Evolutionary conservation across 2,329 filamentous ascomycete genomes (phyloP).

Genomic region (Phyllosticta citrichinensis): DNA sequence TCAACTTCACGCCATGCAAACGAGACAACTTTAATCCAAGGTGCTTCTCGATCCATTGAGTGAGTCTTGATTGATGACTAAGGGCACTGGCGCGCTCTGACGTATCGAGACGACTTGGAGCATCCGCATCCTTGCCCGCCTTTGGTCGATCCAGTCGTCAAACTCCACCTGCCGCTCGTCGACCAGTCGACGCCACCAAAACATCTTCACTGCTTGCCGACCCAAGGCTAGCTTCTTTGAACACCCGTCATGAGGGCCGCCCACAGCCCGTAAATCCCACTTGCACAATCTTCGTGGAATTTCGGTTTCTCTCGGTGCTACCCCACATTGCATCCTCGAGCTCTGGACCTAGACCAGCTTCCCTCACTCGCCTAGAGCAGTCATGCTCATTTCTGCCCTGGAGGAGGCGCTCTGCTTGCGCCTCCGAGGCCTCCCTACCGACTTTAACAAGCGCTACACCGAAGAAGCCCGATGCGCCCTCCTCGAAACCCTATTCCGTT

Average conservation of each 20-base stretch:
- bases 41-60: neutral
- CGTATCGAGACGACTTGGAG: neutral
- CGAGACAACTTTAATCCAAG: no score
- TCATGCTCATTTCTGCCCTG: slow-evolving; percentile 39
- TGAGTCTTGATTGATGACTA: neutral
- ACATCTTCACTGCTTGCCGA: neutral
- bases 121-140: neutral
- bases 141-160: neutral
- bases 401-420: slow-evolving; percentile 79
- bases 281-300: neutral
- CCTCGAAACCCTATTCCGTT: slow-evolving; percentile 73
- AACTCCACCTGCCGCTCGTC: neutral
- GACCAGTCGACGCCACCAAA: neutral
- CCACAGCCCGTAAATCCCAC: neutral
- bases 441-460: slow-evolving; percentile 66
- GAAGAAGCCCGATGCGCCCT: slow-evolving; percentile 62
- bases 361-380: slow-evolving; percentile 12
- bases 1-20: no score
- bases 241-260: neutral
- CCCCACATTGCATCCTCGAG: slow-evolving; percentile 8
- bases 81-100: neutral
- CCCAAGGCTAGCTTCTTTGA: neutral
- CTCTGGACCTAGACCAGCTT: slow-evolving; percentile 3
- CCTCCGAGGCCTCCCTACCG: slow-evolving; percentile 65
- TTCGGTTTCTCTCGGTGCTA: neutral